These are phyloP conservation scores for Sugiyamaella japonica DNA, from an alignment of 1,139 yeast species.

Conservation along the genomic window DNA sequence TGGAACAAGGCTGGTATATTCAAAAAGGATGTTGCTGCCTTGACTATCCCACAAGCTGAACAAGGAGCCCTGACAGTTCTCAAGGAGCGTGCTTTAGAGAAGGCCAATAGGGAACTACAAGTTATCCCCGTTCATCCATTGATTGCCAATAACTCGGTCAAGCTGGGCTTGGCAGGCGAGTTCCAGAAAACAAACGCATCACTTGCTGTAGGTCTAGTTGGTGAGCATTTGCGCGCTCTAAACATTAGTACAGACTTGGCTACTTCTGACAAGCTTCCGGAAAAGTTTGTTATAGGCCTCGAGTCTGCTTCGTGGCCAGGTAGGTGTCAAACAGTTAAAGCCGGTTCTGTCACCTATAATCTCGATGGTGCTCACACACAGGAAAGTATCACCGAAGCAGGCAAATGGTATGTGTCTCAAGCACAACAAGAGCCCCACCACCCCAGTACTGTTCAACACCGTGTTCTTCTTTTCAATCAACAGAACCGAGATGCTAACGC, in stretches of 20 bases:
- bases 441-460: conserved; percentile 20
- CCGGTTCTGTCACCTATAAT: conserved; percentile 62
- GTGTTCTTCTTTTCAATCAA: conserved; percentile 79
- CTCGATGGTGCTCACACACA: conserved; percentile 96
- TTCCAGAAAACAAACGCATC: conserved; percentile 89
- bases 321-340: conserved; percentile 73
- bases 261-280: conserved; percentile 46
- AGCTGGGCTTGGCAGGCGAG: conserved; percentile 81
- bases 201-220: conserved; percentile 74
- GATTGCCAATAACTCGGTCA: conserved; percentile 37
- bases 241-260: conserved; percentile 36
- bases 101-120: conserved; percentile 46
- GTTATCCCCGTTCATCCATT: conserved; percentile 52
- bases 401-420: conserved; percentile 65
- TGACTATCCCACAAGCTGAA: conserved; percentile 61
- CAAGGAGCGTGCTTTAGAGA: conserved; percentile 66
- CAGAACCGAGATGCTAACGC: conserved; percentile 85
- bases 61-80: conserved; percentile 49
- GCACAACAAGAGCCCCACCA: conserved; percentile 31
- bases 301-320: conserved; percentile 86
- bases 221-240: conserved; percentile 56
- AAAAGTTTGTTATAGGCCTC: conserved; percentile 62
- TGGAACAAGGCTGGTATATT: conserved; percentile 97
- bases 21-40: conserved; percentile 66
- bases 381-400: conserved; percentile 79